These are phyloP conservation scores for Talaromyces wortmannii DNA, from an alignment of 495 filamentous ascomycete species.

Conservation along the genomic window DNA sequence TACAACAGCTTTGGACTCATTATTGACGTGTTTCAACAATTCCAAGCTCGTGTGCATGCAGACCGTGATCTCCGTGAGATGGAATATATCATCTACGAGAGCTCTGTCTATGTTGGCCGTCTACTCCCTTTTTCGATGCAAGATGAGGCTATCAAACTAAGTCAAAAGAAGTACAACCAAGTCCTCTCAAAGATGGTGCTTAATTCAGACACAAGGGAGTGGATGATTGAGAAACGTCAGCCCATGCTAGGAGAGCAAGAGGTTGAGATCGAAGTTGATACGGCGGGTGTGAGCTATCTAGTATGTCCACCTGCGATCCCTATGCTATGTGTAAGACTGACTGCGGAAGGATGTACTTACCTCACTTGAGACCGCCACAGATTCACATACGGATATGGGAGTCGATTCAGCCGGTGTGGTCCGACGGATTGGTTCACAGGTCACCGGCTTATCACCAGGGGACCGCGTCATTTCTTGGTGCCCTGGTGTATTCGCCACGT, in stretches of 20 bases:
- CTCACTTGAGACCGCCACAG: no score
- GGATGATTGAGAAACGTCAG: not conserved
- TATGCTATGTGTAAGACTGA: conserved; percentile 19
- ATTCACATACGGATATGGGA: no score
- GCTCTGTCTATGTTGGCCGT: no score
- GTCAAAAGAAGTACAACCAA: not conserved
- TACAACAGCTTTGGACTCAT: no score
- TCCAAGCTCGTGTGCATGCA: no score
- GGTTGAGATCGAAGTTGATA: conserved; percentile 25
- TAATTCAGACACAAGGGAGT: not conserved
- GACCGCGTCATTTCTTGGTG: conserved; percentile 32
- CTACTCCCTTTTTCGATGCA: no score
- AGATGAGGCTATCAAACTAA: no score
- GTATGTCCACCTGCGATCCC: conserved; percentile 21
- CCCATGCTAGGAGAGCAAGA: conserved; percentile 2
- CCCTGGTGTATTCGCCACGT: conserved; percentile 20
- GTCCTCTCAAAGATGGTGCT: conserved; percentile 17
- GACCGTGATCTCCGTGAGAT: no score
- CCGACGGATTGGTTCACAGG: no score
- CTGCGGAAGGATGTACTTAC: conserved; percentile 7
- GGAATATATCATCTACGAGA: no score
- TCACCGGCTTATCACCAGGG: conserved; percentile 17
- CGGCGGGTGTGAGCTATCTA: conserved; percentile 10
- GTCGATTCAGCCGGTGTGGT: no score
- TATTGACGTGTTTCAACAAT: no score